Evolutionary conservation across 768 basidiomycete species (phyloP), one percentile per base, ranked within the genome.

Genomic region (Mycena leptocephala): DNA sequence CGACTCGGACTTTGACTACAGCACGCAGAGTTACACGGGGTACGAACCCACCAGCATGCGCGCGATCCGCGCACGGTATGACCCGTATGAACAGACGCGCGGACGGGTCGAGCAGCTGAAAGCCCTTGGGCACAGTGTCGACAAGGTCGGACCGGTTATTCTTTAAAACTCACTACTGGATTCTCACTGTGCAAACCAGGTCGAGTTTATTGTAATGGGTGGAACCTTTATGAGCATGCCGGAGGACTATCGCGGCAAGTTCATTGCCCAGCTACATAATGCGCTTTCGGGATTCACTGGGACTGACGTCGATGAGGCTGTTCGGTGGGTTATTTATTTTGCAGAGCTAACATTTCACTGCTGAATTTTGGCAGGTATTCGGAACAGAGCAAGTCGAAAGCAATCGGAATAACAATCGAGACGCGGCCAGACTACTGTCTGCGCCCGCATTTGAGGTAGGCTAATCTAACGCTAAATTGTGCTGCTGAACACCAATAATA

Each of bases 141-240:
- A 99, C 85, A 99, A 99, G 91, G 97, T 96, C 67, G 51, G 85
- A 13, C n/a, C 8, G 24, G 10, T n/a, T 37, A 3, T n/a, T 16
- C 56, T 33, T 35, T n/a, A n/a, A n/a, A n/a, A n/a, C n/a, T n/a
- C n/a, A n/a, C n/a, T n/a, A n/a, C n/a, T 32, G 11, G 5, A 18
- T 5, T 56, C 24, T 10, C 2, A 53, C 0, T 18, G 20, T 51
- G 1, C 5, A 8, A 22, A 6, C 6, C 13, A 95, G 95, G 94
- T 96, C 35, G 95, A 96, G 80, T 95, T 94, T 79, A 99, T 98
- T 78, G 90, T 98, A 76, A 99, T 99, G 98, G 98, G 98, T 28
- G 98, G 98, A 56, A 99, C 98, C 14, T 99, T 99, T 85, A 99
- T 99, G 97, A 99, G 97, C 82, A 98, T 99, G 95, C 95, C 97